Percentiles rank a stretch among this genome's conserved stretches.
phyloP scores from a whole-genome alignment of 441 rosid species.

The Metrosideros polymorpha region DNA sequence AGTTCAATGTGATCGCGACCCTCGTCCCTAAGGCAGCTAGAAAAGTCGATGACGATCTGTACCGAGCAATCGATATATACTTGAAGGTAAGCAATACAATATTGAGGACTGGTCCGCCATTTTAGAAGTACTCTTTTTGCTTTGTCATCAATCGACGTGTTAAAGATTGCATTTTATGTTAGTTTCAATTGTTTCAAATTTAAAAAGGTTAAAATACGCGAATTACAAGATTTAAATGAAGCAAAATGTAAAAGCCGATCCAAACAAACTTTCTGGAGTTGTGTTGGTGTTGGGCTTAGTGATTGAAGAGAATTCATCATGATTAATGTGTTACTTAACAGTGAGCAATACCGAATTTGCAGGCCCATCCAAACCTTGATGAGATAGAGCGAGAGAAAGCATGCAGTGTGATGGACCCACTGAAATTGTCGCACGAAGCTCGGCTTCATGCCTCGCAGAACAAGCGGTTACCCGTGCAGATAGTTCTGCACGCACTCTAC shows the following conservation, averaged over 20 bases:
- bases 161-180: neutral
- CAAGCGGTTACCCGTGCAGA: constrained; percentile 71
- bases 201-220: neutral
- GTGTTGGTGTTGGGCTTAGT: neutral
- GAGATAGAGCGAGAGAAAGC: constrained; percentile 84
- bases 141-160: neutral
- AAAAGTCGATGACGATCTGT: constrained; percentile 67
- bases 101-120: neutral
- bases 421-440: constrained; percentile 70
- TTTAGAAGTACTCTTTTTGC: neutral
- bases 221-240: neutral
- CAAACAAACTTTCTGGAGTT: neutral
- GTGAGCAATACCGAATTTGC: neutral
- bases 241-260: neutral
- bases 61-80: constrained; percentile 76
- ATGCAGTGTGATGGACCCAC: constrained; percentile 63
- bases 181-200: neutral
- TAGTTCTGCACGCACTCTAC: constrained; percentile 58
- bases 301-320: neutral
- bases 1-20: constrained; percentile 60
- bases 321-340: neutral
- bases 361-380: constrained; percentile 75
- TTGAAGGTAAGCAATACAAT: constrained; percentile 36
- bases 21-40: constrained; percentile 65
- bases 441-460: constrained; percentile 82